Evolutionary conservation across 2,329 filamentous ascomycete genomes (phyloP), one percentile per base, ranked within the genome.

Genomic region (Neurospora sp.): DNA sequence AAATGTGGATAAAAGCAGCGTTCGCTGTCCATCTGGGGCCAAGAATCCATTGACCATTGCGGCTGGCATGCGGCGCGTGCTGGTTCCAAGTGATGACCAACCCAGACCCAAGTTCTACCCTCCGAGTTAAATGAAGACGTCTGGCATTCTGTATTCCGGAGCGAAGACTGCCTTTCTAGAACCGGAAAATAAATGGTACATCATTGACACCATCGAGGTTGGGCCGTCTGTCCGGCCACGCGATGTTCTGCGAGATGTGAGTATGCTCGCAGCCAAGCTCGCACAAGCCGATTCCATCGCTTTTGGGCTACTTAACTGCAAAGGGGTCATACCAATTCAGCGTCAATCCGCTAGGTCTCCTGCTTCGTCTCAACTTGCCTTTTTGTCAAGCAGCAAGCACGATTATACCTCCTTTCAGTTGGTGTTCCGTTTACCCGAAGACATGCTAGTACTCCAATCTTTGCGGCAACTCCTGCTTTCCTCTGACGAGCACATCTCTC

Each of bases 131-230:
- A 46, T 46, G n/a, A 10, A 23, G 3, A 11, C 5, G n/a, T 23
- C 43, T 10, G n/a, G 19, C 1, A 46, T 46, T 6, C n/a, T 9
- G n/a, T 6, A 23, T 1, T 46, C n/a, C 13, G 43, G 23, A 46
- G 43, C 43, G 4, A 46, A 19, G 43, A 19, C 11, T 23, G 43
- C n/a, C 43, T 19, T 23, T 5, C 6, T 46, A 19, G n/a, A 13
- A 4, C 11, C n/a, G 10, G 43, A 19, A 19, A 23, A 10, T 2
- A 38, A 36, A 9, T 68, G 42, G 66, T 67, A 58, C 39, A 68
- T 72, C 43, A 40, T 73, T n/a, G 68, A 73, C 69, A 46, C 39
- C 5, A 36, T 74, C 62, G 15, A 46, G n/a, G 67, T 58, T 46
- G 46, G 67, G 43, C 69, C 69, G 9, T 10, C 2, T 46, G 42